Evolutionary conservation across 148 eudicot species (phyloP), one percentile per base, ranked within the genome.

Genomic region (Camellia sinensis): DNA sequence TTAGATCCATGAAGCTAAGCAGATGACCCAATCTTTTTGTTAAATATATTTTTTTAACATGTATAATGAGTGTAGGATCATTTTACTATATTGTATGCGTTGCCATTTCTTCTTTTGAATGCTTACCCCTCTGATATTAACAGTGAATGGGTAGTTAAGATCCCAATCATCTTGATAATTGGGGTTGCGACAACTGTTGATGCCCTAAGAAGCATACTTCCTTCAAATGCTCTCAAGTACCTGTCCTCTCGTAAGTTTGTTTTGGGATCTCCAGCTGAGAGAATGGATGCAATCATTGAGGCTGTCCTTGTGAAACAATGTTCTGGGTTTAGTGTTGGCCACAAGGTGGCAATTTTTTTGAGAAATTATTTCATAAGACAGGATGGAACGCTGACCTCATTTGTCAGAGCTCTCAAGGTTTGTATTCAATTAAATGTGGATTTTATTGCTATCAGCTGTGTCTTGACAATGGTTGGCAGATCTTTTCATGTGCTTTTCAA

Each of bases 71-170:
- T 78, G 37, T 43, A 40, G 40, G 48, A 29, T 67, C 61, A 54
- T 54, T 80, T 22, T 44, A 63, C 61, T n/a, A 52, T 64, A 40
- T 61, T 61, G 67, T 71, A 40, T 65, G 29, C 62, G 45, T 43
- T 71, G 57, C 77, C 48, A 54, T 11, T 62, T 37, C 11, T 18
- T 19, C 48, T 44, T 68, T 21, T 78, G 54, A 57, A 14, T 83
- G 70, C 76, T 83, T 14, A 73, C n/a, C 14, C 48, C 62, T 43
- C 22, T 81, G 43, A 67, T 83, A 21, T 86, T 80, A 41, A 70
- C 94, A 96, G 99, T 84, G 97, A 96, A 90, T 96, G 99, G 99
- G 88, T 79, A 40, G 81, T 91, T 73, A 96, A 94, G 84, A 80
- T 96, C 83, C 99, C 99, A 15, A 80, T 91, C 77, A 83, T 94